phyloP scores from a whole-genome alignment of 1,284 basidiomycete genomes.

The Phenoliferia sp. region DNA sequence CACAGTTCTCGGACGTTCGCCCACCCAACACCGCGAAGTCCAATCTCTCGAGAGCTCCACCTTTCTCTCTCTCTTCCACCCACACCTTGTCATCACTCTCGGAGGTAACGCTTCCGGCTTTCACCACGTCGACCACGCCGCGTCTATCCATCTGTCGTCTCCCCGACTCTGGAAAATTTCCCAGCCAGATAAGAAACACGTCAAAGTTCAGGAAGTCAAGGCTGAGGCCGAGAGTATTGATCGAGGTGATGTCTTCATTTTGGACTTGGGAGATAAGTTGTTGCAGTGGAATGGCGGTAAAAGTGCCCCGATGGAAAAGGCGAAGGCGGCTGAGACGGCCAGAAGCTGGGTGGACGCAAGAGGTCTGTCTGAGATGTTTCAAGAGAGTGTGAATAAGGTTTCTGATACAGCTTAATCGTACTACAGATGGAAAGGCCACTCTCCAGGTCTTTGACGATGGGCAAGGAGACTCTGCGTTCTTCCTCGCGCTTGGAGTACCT shows the following conservation, averaged over 20 bases:
- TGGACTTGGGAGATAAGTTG: not conserved
- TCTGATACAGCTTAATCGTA: not conserved
- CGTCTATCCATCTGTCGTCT: slow-evolving; percentile 47
- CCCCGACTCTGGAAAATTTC: slow-evolving; percentile 51
- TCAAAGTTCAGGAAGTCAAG: not conserved
- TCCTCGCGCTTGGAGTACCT: not conserved
- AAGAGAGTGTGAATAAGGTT: not conserved
- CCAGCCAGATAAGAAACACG: not conserved
- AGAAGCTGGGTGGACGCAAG: slow-evolving; percentile 4
- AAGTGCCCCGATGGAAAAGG: slow-evolving; percentile 1
- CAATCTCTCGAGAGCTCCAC: slow-evolving; percentile 55
- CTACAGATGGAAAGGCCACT: not conserved
- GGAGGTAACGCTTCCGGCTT: slow-evolving; percentile 60
- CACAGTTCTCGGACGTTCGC: slow-evolving; percentile 47
- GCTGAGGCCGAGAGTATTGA: not conserved
- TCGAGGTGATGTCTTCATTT: not conserved
- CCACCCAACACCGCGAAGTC: slow-evolving; percentile 59
- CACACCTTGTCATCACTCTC: slow-evolving; percentile 51
- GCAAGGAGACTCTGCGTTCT: not conserved
- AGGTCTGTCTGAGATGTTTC: not conserved
- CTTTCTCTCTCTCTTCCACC: slow-evolving; percentile 57
- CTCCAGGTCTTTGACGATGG: slow-evolving; percentile 8
- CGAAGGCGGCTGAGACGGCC: slow-evolving; percentile 3
- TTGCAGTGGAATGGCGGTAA: slow-evolving; percentile 6
- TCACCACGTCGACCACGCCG: slow-evolving; percentile 48